Conservation (phyloP, 2,329 filamentous ascomycete genomes). For the Aspergillus ruber region DNA sequence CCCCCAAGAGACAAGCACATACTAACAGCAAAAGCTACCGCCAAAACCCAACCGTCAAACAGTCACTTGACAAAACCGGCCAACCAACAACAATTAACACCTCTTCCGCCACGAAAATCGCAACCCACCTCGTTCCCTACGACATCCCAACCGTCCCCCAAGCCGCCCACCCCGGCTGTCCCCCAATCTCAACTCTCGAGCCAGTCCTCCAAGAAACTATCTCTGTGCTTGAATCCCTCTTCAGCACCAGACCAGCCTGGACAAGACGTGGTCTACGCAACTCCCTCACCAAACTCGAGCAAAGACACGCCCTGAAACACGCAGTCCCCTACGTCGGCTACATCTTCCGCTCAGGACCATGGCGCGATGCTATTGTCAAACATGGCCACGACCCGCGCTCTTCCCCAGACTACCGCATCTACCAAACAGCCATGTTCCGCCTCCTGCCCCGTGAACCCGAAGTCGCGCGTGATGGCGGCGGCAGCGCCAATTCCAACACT, state of each 20-base stretch:
- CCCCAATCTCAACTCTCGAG: slow-evolving; percentile 44
- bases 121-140: slow-evolving; percentile 53
- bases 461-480: slow-evolving; percentile 23
- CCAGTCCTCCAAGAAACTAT: slow-evolving; percentile 59
- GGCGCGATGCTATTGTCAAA: slow-evolving; percentile 77
- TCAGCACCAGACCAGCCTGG: slow-evolving; percentile 74
- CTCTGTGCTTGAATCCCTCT: slow-evolving; percentile 55
- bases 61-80: slow-evolving; percentile 51
- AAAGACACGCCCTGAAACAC: slow-evolving; percentile 57
- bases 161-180: slow-evolving; percentile 52
- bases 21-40: slow-evolving; percentile 55
- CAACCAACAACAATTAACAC: slow-evolving; percentile 55
- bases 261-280: slow-evolving; percentile 78
- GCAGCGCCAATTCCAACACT: background rate
- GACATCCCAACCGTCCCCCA: slow-evolving; percentile 58
- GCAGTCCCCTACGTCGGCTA: slow-evolving; percentile 82
- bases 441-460: slow-evolving; percentile 42
- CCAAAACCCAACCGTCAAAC: slow-evolving; percentile 74
- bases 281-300: slow-evolving; percentile 49
- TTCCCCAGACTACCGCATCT: slow-evolving; percentile 69
- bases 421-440: slow-evolving; percentile 87
- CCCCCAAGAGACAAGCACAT: slow-evolving; percentile 1
- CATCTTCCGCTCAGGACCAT: slow-evolving; percentile 87
- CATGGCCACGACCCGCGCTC: slow-evolving; percentile 81
- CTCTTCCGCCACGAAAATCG: slow-evolving; percentile 53